Percentiles rank a stretch among this genome's conserved stretches.
Evolutionary conservation across 257 asterid species (phyloP).

Genomic region (Rhazya stricta): DNA sequence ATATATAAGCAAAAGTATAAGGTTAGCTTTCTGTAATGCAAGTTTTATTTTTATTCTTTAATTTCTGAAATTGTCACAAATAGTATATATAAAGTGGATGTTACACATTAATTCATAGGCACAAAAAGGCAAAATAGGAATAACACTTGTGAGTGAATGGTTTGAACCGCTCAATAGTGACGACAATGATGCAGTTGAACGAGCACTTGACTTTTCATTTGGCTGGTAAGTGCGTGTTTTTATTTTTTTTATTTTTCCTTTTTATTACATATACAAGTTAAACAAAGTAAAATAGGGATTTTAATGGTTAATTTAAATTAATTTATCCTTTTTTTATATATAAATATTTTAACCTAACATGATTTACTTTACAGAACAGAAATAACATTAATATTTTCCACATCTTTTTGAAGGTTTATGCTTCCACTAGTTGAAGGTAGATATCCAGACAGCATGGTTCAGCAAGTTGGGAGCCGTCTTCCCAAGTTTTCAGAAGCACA

Average conservation of each 20-base stretch:
- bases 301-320: no score
- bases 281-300: no score
- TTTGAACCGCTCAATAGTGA: not conserved
- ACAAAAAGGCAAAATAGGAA: slow-evolving; percentile 5
- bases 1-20: not conserved
- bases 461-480: no score
- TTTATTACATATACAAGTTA: no score
- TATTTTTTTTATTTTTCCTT: not conserved
- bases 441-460: no score
- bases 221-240: not conserved
- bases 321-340: no score
- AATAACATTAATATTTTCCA: no score
- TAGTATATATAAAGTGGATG: not conserved
- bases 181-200: not conserved
- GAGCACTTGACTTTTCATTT: not conserved
- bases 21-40: not conserved
- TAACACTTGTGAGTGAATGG: not conserved
- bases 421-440: not conserved
- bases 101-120: not conserved
- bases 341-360: no score
- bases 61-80: not conserved
- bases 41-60: not conserved
- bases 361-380: no score
- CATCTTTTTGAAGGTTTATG: not conserved
- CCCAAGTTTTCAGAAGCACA: no score